A percentile compares a stretch with the other conserved stretches of the same genome.
These are phyloP conservation scores for Orbilia javanica DNA, from an alignment of 2,329 filamentous ascomycete species.

Conservation along the genomic window DNA sequence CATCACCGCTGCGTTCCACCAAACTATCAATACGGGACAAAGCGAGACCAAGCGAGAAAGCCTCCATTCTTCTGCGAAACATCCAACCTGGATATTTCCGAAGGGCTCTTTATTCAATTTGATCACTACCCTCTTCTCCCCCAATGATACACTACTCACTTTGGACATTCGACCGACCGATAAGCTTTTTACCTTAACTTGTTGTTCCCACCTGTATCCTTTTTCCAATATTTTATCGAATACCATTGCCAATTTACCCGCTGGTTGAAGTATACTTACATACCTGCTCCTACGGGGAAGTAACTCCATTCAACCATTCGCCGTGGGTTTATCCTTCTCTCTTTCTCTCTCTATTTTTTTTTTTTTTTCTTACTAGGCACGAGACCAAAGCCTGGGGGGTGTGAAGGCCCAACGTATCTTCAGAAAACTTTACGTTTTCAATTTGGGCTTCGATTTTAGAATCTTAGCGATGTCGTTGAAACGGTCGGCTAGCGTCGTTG, in stretches of 20 bases:
- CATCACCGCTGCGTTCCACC: conserved; percentile 14
- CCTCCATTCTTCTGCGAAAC: conserved; percentile 23
- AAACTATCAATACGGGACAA: conserved; percentile 22
- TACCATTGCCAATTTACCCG: conserved; percentile 12
- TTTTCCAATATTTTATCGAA: conserved; percentile 21
- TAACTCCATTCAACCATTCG: conserved; percentile 4
- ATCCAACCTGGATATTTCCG: conserved; percentile 33
- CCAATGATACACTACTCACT: conserved; percentile 25
- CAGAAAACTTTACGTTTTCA: conserved; percentile 12
- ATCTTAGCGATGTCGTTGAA: conserved; percentile 45
- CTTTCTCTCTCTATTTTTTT: background rate
- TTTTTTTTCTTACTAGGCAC: background rate
- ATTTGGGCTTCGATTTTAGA: conserved; percentile 6
- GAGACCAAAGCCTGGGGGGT: background rate
- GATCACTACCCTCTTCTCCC: conserved; percentile 12
- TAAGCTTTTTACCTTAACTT: conserved; percentile 27
- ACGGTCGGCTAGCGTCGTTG: conserved; percentile 55
- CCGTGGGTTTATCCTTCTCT: conserved; percentile 5
- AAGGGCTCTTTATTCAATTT: conserved; percentile 22
- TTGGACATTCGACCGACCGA: conserved; percentile 30
- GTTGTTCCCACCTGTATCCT: conserved; percentile 14
- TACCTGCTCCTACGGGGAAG: conserved; percentile 4
- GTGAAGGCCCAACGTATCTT: conserved; percentile 4
- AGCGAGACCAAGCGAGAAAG: conserved; percentile 27
- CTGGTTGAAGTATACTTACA: conserved; percentile 18